Conservation (phyloP, 768 basidiomycete genomes). For the Mycena albidolilacea region DNA sequence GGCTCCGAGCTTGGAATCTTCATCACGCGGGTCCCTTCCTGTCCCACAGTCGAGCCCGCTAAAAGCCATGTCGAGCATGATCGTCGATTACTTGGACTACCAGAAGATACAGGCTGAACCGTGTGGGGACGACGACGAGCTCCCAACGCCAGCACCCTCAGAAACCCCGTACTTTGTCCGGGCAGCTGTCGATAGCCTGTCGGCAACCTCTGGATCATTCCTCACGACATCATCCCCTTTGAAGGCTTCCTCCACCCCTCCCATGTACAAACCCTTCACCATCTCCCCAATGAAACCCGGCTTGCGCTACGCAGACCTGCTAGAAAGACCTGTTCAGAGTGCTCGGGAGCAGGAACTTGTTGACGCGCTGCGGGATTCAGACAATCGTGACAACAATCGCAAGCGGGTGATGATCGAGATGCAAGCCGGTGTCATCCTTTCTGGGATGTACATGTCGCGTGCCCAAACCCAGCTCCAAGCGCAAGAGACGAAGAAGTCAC, state of each 20-base stretch:
- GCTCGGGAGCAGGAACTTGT: neutral
- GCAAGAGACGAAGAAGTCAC: constrained; percentile 33
- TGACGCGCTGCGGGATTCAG: neutral
- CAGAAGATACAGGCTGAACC: too few species aligned
- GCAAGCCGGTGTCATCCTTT: neutral
- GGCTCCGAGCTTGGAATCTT: constrained; percentile 39
- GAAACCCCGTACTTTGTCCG: too few species aligned
- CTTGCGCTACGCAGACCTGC: constrained; percentile 3
- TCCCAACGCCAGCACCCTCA: too few species aligned
- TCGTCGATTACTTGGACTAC: too few species aligned
- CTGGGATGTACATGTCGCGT: neutral
- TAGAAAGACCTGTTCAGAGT: neutral
- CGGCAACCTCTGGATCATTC: too few species aligned
- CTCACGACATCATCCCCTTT: neutral
- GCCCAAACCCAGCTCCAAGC: neutral
- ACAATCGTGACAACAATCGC: neutral
- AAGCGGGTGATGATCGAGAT: neutral
- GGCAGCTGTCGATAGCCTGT: too few species aligned
- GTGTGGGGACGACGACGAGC: too few species aligned
- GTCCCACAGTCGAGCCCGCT: constrained; percentile 13
- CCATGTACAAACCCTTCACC: neutral
- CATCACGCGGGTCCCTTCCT: neutral
- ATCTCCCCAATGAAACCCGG: constrained; percentile 20
- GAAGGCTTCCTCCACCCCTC: constrained; percentile 1
- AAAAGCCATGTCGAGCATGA: too few species aligned